phyloP scores from a whole-genome alignment of 192 early-diverging fungal genomes.

The Entrophospora sp. region DNA sequence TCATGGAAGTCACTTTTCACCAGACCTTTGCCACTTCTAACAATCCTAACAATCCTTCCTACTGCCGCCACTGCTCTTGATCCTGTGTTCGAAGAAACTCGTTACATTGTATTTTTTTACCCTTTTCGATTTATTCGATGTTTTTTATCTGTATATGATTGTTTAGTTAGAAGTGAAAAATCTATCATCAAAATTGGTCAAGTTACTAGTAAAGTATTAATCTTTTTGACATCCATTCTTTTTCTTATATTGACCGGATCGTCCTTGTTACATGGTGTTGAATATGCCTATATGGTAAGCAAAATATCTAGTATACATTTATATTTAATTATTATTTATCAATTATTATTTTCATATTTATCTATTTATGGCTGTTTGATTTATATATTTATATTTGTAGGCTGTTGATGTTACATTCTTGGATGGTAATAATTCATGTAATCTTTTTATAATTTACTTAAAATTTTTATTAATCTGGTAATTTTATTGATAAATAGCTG shows the following conservation, averaged over 20 bases:
- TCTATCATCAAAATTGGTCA: slow-evolving; percentile 14
- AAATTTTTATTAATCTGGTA: too few species aligned
- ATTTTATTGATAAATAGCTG: background rate
- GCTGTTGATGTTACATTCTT: slow-evolving; percentile 6
- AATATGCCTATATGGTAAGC: slow-evolving; percentile 14
- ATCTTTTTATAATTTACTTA: too few species aligned
- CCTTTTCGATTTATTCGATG: slow-evolving; percentile 20
- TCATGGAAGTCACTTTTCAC: slow-evolving; percentile 16
- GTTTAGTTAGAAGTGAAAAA: slow-evolving; percentile 20
- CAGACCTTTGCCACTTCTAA: slow-evolving; percentile 3
- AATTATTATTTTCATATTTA: background rate
- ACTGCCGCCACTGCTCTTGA: background rate
- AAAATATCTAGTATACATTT: too few species aligned
- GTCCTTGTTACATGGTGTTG: slow-evolving; percentile 18
- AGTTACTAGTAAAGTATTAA: slow-evolving; percentile 18
- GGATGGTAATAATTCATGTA: too few species aligned
- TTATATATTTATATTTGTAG: background rate
- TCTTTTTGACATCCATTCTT: slow-evolving; percentile 6
- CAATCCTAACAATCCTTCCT: slow-evolving; percentile 1
- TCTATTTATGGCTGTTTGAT: too few species aligned
- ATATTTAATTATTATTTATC: too few species aligned
- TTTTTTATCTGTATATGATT: slow-evolving; percentile 16
- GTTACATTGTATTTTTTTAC: slow-evolving; percentile 17
- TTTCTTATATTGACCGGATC: slow-evolving; percentile 18
- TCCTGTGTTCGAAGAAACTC: slow-evolving; percentile 1